Conservation (phyloP, 257 asterid species). For the Lithospermum erythrorhizon region DNA sequence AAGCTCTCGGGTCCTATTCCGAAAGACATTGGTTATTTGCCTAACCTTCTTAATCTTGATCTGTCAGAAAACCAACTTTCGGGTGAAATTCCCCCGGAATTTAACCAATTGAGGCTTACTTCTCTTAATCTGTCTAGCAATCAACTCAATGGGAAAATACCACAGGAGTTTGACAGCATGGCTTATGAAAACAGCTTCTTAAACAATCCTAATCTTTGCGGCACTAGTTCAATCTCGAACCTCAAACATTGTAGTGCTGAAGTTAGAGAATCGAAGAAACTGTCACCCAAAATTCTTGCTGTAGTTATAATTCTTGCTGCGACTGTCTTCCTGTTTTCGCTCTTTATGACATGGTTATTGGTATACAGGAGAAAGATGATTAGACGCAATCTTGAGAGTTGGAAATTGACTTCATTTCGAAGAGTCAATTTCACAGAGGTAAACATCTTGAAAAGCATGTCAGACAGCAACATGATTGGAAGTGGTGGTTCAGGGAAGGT, state of each 20-base stretch:
- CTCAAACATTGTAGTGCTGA: constrained; percentile 33
- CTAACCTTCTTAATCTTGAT: constrained; percentile 53
- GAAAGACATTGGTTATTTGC: constrained; percentile 31
- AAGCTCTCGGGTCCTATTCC: constrained; percentile 59
- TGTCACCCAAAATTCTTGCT: constrained; percentile 32
- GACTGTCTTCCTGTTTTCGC: constrained; percentile 19
- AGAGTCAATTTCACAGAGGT: constrained; percentile 35
- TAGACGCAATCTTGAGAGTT: constrained; percentile 35
- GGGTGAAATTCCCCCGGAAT: constrained; percentile 55
- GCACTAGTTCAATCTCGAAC: constrained; percentile 21
- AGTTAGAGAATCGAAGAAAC: constrained; percentile 17
- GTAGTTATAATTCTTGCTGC: constrained; percentile 35
- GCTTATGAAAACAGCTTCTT: constrained; percentile 59
- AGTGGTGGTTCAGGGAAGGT: constrained; percentile 57
- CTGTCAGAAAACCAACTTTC: constrained; percentile 52
- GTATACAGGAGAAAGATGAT: constrained; percentile 44
- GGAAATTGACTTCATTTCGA: constrained; percentile 81
- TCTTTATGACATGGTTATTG: constrained; percentile 23
- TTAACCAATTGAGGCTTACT: constrained; percentile 43
- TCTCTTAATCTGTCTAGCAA: constrained; percentile 64
- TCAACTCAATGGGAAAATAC: constrained; percentile 50
- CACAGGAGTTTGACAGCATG: constrained; percentile 49
- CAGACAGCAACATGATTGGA: constrained; percentile 49
- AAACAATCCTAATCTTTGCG: constrained; percentile 53
- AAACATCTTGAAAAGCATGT: constrained; percentile 34